These are phyloP conservation scores for Termitomyces sp. DNA, from an alignment of 768 basidiomycete genomes.

Conservation along the genomic window DNA sequence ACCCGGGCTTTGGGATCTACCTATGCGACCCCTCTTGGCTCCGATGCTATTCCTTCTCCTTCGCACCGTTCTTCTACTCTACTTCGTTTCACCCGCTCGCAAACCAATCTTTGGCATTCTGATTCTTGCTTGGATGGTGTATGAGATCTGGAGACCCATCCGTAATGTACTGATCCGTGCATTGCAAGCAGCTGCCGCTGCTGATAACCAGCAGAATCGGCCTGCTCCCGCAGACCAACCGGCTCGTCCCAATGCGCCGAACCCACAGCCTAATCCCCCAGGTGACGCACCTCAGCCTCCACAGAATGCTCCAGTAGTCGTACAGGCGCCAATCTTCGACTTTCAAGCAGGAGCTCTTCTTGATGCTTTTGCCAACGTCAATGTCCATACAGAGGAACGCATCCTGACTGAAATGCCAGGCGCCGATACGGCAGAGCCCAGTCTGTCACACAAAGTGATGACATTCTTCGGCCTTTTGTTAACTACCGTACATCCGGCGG, in stretches of 20 bases:
- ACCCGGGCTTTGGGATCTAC: conserved; percentile 49
- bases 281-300: conserved; percentile 14
- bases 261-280: conserved; percentile 11
- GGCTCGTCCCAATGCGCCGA: conserved; percentile 4
- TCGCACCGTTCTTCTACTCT: conserved; percentile 63
- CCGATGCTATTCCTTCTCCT: conserved; percentile 64
- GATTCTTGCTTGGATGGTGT: conserved; percentile 64
- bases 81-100: conserved; percentile 72
- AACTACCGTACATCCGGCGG: conserved; percentile 64
- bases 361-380: conserved; percentile 50
- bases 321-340: conserved; percentile 17
- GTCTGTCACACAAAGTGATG: conserved; percentile 40
- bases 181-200: conserved; percentile 28
- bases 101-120: conserved; percentile 67
- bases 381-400: conserved; percentile 51
- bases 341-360: conserved; percentile 32
- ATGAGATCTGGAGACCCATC: conserved; percentile 72
- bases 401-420: conserved; percentile 31
- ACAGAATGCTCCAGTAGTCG: conserved; percentile 15
- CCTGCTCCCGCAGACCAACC: conserved; percentile 8
- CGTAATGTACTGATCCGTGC: conserved; percentile 37
- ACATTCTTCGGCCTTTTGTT: conserved; percentile 54
- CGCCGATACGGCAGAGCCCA: conserved; percentile 35
- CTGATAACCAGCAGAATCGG: conserved; percentile 22
- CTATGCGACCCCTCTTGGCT: conserved; percentile 61